Evolutionary conservation across 495 filamentous ascomycete species (phyloP).

Genomic region (Talaromyces stipitatus): DNA sequence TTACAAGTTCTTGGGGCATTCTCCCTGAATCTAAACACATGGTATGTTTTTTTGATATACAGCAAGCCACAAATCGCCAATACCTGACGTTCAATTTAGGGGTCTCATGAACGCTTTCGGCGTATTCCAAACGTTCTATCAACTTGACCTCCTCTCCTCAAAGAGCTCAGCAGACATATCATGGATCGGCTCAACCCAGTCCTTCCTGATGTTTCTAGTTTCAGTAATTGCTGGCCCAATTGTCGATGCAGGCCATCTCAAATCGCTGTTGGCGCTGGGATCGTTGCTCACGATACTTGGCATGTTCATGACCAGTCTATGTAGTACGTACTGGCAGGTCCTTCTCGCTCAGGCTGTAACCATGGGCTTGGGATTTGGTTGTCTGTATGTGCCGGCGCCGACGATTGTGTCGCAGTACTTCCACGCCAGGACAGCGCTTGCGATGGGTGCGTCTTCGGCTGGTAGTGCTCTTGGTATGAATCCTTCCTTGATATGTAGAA

Average conservation of each 20-base stretch:
- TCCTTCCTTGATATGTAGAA: neutral
- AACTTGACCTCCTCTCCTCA: constrained; percentile 20
- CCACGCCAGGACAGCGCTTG: constrained; percentile 54
- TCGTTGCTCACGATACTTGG: constrained; percentile 59
- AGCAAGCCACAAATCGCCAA: neutral
- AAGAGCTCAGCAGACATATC: constrained; percentile 14
- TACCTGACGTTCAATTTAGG: neutral
- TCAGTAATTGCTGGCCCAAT: constrained; percentile 59
- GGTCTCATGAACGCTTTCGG: constrained; percentile 44
- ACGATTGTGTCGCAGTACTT: constrained; percentile 63
- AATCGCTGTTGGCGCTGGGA: constrained; percentile 38
- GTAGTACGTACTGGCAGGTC: constrained; percentile 38
- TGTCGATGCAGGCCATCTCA: constrained; percentile 69
- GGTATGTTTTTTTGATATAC: constrained; percentile 27
- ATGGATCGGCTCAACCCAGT: constrained; percentile 1
- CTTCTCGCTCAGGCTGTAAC: constrained; percentile 32
- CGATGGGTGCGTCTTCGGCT: constrained; percentile 59
- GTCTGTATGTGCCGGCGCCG: constrained; percentile 54
- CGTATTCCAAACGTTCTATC: constrained; percentile 46
- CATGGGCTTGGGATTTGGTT: constrained; percentile 43
- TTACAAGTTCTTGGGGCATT: constrained; percentile 47
- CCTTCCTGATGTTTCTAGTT: constrained; percentile 8
- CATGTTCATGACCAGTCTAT: constrained; percentile 61
- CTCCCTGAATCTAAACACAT: constrained; percentile 52
- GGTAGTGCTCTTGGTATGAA: constrained; percentile 35